Percentiles rank a stretch among this genome's conserved stretches.
Evolutionary conservation across 2,329 filamentous ascomycete species (phyloP).

Genomic region (Scytalidium sp.): DNA sequence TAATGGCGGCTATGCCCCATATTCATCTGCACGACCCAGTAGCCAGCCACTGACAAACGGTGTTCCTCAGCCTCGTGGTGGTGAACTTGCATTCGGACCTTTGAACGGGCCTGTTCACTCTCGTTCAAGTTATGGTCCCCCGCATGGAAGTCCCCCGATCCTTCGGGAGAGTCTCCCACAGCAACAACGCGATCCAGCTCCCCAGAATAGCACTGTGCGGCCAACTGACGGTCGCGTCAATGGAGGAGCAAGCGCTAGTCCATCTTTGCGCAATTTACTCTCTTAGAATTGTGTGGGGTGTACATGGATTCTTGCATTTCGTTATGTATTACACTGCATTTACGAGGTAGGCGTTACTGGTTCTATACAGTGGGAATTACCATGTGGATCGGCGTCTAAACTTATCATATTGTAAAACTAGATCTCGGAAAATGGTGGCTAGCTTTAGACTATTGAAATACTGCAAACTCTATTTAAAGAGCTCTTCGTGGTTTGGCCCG

Average conservation of each 20-base stretch:
- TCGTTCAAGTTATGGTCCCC: conserved; percentile 33
- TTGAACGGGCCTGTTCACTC: conserved; percentile 40
- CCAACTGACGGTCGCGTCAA: conserved; percentile 43
- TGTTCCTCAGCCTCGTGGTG: conserved; percentile 35
- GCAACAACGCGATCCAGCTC: conserved; percentile 16
- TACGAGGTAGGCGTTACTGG: neutral
- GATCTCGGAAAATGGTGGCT: neutral
- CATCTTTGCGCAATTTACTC: conserved; percentile 71
- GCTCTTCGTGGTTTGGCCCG: too few relatives aligned
- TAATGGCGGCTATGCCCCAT: conserved; percentile 23
- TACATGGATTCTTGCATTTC: neutral
- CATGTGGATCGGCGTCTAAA: conserved; percentile 11
- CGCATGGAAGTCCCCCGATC: conserved; percentile 24
- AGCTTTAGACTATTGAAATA: neutral
- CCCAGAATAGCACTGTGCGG: conserved; percentile 25
- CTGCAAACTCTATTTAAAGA: neutral
- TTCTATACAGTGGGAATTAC: neutral
- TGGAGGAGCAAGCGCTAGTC: conserved; percentile 73
- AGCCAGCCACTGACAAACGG: conserved; percentile 31
- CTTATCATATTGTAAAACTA: conserved; percentile 5
- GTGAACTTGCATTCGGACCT: conserved; percentile 45
- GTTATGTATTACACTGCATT: neutral
- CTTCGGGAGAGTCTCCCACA: conserved; percentile 27
- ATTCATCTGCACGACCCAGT: conserved; percentile 26
- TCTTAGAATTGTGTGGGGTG: conserved; percentile 40